phyloP scores from a whole-genome alignment of 495 filamentous ascomycete species.

The Aspergillus carlsbadensis region DNA sequence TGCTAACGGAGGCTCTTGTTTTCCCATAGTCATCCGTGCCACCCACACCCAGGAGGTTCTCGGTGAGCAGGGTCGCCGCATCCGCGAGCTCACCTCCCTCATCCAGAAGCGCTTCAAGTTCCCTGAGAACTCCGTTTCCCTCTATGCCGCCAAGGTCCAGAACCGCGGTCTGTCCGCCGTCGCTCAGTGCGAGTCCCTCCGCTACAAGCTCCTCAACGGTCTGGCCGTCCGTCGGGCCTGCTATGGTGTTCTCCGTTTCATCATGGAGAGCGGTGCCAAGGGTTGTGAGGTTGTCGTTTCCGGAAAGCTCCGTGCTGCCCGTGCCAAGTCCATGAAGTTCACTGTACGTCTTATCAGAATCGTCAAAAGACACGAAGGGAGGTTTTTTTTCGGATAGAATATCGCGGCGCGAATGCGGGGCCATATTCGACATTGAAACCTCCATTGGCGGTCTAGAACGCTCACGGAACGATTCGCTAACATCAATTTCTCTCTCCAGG shows the following conservation, averaged over 20 bases:
- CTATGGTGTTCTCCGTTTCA: conserved; percentile 99
- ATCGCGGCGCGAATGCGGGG: not conserved
- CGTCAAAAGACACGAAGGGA: conserved; percentile 1
- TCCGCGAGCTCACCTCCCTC: conserved; percentile 98
- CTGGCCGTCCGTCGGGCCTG: conserved; percentile 95
- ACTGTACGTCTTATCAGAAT: conserved; percentile 58
- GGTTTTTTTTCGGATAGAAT: not conserved
- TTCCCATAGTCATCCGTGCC: conserved; percentile 80
- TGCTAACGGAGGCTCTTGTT: conserved; percentile 41
- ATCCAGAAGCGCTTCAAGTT: conserved; percentile 99
- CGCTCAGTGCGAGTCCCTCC: conserved; percentile 98
- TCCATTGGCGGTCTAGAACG: not conserved
- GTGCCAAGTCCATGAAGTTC: conserved; percentile 99
- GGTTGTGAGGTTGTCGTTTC: conserved; percentile 99
- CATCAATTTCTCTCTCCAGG: conserved; percentile 43
- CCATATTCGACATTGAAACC: not conserved
- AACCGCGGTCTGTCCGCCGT: conserved; percentile 99
- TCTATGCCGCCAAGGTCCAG: conserved; percentile 99
- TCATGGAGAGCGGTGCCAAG: conserved; percentile 99
- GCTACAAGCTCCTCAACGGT: conserved; percentile 99
- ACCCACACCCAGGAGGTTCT: conserved; percentile 99
- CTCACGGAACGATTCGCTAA: not conserved
- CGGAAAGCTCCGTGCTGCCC: conserved; percentile 96
- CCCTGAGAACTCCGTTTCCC: conserved; percentile 98
- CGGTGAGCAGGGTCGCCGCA: conserved; percentile 98